Base-by-base conservation (phyloP, 1,139 yeast genomes). In the Arxiozyma slooffiae region DNA sequence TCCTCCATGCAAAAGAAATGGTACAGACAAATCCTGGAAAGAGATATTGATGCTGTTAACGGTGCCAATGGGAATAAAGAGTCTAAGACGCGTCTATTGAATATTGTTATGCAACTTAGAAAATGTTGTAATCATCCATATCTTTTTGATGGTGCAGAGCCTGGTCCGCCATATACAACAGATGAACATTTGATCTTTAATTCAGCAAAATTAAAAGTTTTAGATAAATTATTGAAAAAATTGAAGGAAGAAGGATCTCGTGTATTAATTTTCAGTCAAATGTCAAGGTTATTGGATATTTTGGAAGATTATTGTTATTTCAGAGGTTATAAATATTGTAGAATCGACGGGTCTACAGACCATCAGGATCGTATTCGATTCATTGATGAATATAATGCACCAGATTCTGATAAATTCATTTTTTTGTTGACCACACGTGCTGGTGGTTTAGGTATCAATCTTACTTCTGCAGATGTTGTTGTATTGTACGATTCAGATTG, bases 41-140 rank as follows among this genome's bases (percentile, higher is more conserved):
- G 90, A 64, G 97, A 92, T 65, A 83, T 92, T 41, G 97, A 90
- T 67, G 97, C 98, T 0, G 96, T 92, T 18, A 92, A 92, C 67
- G 96, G 96, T 41, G 89, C 83, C 3, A 82, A 82, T 41, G 96
- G 95, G 7, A 85, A 83, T 64, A 76, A 92, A 53, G 97, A 90
- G 64, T 92, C 94, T 9, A 90, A 90, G 64, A 90, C 97, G 1
- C 76, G 97, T 52, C 73, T 92, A 54, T 73, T 92, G 50, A 92
- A 92, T 62, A 89, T 92, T 60, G 97, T 92, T 18, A 92, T 92
- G 98, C 98, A 92, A 67, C 74, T 92, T 57, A 78, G 97, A 60
- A 92, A 92, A 67, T 92, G 97, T 67, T 92, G 97, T 67, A 92
- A 92, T 63, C 98, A 92, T 68, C 98, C 98, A 0, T 92, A 92